Evolutionary conservation across 192 early-diverging fungal genomes (phyloP).

Genomic region (Mortierella claussenii): DNA sequence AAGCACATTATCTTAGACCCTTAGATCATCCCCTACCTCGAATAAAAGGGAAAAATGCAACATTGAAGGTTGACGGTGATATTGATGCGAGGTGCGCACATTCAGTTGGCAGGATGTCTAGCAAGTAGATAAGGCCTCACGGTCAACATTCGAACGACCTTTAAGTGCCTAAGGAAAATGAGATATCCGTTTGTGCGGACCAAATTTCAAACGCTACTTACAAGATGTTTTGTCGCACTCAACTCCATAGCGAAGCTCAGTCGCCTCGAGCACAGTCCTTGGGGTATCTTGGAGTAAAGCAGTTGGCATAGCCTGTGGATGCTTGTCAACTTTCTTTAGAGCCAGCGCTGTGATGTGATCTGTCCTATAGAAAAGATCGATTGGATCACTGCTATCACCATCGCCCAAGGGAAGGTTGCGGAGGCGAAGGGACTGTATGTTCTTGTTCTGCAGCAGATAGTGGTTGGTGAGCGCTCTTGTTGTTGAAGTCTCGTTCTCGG

Average conservation of each 20-base stretch:
- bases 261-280: background rate
- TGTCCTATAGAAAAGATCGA: slow-evolving; percentile 27
- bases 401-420: background rate
- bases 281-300: slow-evolving; percentile 15
- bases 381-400: background rate
- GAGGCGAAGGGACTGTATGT: slow-evolving; percentile 26
- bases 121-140: background rate
- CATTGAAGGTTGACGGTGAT: slow-evolving; percentile 24
- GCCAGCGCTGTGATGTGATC: slow-evolving; percentile 14
- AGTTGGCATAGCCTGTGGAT: background rate
- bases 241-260: slow-evolving; percentile 9
- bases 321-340: background rate
- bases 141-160: background rate
- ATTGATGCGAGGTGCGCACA: slow-evolving; percentile 27
- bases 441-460: slow-evolving; percentile 28
- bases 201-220: slow-evolving; percentile 1
- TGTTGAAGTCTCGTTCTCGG: slow-evolving; percentile 19
- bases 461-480: slow-evolving; percentile 25
- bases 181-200: background rate
- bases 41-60: slow-evolving; percentile 11
- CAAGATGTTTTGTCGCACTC: background rate
- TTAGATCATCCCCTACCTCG: background rate
- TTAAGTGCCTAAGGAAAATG: background rate
- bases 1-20: background rate
- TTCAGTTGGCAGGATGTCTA: slow-evolving; percentile 26